Evolutionary conservation across 768 basidiomycete species (phyloP).

Genomic region (Trametes gibbosa): DNA sequence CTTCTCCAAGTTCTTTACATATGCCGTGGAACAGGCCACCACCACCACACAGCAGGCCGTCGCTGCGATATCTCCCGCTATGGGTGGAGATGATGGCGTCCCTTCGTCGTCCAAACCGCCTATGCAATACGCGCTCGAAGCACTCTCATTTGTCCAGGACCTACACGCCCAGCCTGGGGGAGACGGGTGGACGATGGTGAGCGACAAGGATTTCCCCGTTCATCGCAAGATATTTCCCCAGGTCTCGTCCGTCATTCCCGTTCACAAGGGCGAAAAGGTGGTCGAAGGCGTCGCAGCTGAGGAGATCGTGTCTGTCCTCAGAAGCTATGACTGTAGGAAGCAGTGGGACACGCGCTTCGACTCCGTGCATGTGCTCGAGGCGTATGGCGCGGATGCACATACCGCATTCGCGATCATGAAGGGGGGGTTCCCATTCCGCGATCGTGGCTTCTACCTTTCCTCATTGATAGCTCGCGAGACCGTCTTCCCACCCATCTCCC

Average conservation of each 20-base stretch:
- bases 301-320: slow-evolving; percentile 75
- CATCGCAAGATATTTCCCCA: slow-evolving; percentile 74
- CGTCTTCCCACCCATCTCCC: slow-evolving; percentile 35
- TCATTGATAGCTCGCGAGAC: slow-evolving; percentile 61
- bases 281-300: slow-evolving; percentile 93
- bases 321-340: slow-evolving; percentile 66
- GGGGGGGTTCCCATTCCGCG: slow-evolving; percentile 86
- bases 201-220: slow-evolving; percentile 73
- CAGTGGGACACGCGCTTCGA: slow-evolving; percentile 89
- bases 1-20: slow-evolving; percentile 68
- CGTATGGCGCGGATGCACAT: slow-evolving; percentile 70
- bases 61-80: slow-evolving; percentile 66
- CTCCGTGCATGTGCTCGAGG: slow-evolving; percentile 64
- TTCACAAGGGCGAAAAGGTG: slow-evolving; percentile 87
- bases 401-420: slow-evolving; percentile 74
- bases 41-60: slow-evolving; percentile 75
- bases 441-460: slow-evolving; percentile 82
- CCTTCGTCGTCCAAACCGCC: slow-evolving; percentile 62
- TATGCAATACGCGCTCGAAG: slow-evolving; percentile 80
- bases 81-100: slow-evolving; percentile 37
- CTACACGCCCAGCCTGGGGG: slow-evolving; percentile 55
- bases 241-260: slow-evolving; percentile 76
- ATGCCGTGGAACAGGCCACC: slow-evolving; percentile 71
- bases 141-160: slow-evolving; percentile 74
- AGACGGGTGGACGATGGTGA: slow-evolving; percentile 73